Evolutionary conservation across 441 rosid species (phyloP), one percentile per base, ranked within the genome.

Genomic region (Hura crepitans): DNA sequence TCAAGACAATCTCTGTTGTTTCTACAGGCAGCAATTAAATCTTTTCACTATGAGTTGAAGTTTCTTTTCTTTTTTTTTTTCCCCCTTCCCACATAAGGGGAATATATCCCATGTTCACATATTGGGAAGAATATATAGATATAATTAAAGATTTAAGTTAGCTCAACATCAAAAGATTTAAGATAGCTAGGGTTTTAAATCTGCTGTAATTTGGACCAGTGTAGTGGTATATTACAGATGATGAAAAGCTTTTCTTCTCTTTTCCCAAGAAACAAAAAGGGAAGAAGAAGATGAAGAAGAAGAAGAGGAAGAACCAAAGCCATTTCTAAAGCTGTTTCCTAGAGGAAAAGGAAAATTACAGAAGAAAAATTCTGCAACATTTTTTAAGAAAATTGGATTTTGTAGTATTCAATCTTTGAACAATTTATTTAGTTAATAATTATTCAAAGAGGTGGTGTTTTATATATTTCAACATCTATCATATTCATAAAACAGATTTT

Each of bases 1-100:
- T 31, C 62, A 64, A 75, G 74, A 69, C 78, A 61, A 45, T 15
- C 50, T 37, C 74, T 53, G 68, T 55, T 45, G 33, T 72, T 75
- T 70, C 68, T 77, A 51, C 79, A 67, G 68, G 53, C 70, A 56
- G 65, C 43, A 33, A 68, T 72, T 17, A 0, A 27, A 31, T 20
- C 17, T 35, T 6, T 18, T 23, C 22, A 64, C 68, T 64, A 9
- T 22, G 0, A 39, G 49, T 62, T 62, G 31, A 62, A 43, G 22
- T 39, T n/a, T 63, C 43, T 14, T 43, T 28, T n/a, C 3, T 17
- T 12, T 14, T 35, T 30, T n/a, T 4, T 17, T 12, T 14, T 35
- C 5, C 45, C 33, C 33, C 43, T 33, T 59, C 63, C 45, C 23
- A 59, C 63, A 59, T 1, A 20, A 37, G 23, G 63, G 63, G 63